Evolutionary conservation across 768 basidiomycete genomes (phyloP).

Genomic region (Suillus paluster): DNA sequence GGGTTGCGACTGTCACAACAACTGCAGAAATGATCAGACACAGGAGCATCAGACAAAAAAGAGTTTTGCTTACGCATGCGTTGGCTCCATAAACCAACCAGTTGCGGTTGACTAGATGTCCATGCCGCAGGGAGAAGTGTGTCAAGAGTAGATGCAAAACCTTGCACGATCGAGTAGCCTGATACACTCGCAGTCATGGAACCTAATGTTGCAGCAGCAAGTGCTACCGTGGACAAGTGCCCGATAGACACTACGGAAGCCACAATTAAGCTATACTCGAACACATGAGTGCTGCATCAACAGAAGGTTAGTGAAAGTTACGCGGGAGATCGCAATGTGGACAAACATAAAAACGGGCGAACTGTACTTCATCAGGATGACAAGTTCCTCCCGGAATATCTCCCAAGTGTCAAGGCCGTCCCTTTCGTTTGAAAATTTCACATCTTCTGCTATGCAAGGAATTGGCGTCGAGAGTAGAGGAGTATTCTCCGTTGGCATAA

Average conservation of each 20-base stretch:
- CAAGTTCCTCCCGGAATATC: slow-evolving; percentile 57
- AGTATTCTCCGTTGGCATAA: slow-evolving; percentile 49
- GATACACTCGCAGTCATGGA: slow-evolving; percentile 73
- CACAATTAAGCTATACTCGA: slow-evolving; percentile 89
- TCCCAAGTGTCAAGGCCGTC: slow-evolving; percentile 28
- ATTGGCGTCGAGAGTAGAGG: slow-evolving; percentile 58
- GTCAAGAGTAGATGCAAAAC: slow-evolving; percentile 85
- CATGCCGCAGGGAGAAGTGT: slow-evolving; percentile 94
- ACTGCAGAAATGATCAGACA: slow-evolving; percentile 38
- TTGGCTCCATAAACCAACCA: slow-evolving; percentile 91
- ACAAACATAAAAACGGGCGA: slow-evolving; percentile 70
- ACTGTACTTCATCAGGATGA: slow-evolving; percentile 63
- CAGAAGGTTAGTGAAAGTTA: slow-evolving; percentile 26
- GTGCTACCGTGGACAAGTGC: slow-evolving; percentile 86
- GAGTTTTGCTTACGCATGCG: slow-evolving; percentile 67
- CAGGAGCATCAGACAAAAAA: not conserved
- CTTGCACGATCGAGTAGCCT: slow-evolving; percentile 71
- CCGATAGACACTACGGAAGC: slow-evolving; percentile 88
- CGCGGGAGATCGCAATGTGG: not conserved
- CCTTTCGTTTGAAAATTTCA: slow-evolving; percentile 35
- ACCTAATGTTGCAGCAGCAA: slow-evolving; percentile 80
- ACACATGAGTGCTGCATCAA: slow-evolving; percentile 65
- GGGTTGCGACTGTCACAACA: slow-evolving; percentile 58
- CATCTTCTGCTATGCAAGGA: slow-evolving; percentile 56
- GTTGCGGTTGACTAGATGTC: slow-evolving; percentile 83